Base-by-base conservation (phyloP, 345 rosid genomes). In the Salix exigua region DNA sequence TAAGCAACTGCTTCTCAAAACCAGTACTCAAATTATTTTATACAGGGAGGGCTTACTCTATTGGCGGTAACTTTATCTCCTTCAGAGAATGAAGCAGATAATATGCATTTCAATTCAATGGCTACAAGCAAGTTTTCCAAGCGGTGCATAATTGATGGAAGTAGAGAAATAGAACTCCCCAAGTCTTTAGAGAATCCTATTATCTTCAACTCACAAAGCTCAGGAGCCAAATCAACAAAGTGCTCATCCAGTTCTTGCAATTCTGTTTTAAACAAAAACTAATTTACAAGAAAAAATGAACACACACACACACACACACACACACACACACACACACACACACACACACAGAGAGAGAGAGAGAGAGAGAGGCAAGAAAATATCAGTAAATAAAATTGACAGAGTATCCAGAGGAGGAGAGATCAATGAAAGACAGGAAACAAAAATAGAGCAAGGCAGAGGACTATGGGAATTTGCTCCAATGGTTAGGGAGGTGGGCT, bases 101-200 rank as follows among this genome's bases (percentile, higher is more conserved):
- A 86, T 74, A 79, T 17, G 55, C 83, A 72, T 88, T 87, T 92
- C 89, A 95, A 88, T 86, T 95, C 95, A 78, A 91, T 87, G 64
- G 99, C 99, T 73, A 92, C 95, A 31, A 95, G 97, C 78, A 92
- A 87, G 91, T 90, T 92, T 82, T 92, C 95, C 74, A 95, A 73
- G 66, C 94, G 97, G 74, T 91, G 97, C 96, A 95, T 95, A 75
- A 95, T 53, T 80, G 99, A 95, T 73, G 99, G 97, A 70, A 95
- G 82, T 84, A 94, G 86, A 80, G 97, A 89, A 71, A 91, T 70
- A 11, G 98, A 90, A 77, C 98, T 94, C 79, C 97, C 98, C 69
- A 92, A 86, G 72, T 92, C 97, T 83, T 94, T 94, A 9, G 97
- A 90, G 78, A 94, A 90, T 76, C 95, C 94, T 65, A 86, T 69